Percentiles rank a stretch among this genome's conserved stretches.
phyloP scores from a whole-genome alignment of 1,284 basidiomycete species.

The Phylloporus gajari region DNA sequence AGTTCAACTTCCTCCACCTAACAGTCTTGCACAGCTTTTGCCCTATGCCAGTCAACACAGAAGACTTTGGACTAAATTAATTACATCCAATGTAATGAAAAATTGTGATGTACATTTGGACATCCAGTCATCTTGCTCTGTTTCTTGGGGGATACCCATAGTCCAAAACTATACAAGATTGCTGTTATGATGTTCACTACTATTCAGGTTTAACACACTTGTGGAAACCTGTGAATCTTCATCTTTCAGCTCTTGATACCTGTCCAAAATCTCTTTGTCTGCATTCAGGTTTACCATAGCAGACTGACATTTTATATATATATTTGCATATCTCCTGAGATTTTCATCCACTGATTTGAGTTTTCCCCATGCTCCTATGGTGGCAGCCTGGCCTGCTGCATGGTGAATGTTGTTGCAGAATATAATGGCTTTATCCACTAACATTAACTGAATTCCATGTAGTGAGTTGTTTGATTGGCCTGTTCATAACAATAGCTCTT shows the following conservation, averaged over 20 bases:
- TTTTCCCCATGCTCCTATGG: neutral
- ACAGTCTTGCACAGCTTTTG: neutral
- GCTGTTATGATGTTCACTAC: neutral
- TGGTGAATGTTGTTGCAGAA: neutral
- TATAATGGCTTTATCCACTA: neutral
- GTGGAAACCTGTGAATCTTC: neutral
- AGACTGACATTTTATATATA: neutral
- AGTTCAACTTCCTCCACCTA: neutral
- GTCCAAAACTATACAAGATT: constrained; percentile 2
- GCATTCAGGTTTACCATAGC: neutral
- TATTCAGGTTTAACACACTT: neutral
- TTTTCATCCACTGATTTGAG: neutral
- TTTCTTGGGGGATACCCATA: neutral
- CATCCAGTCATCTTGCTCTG: constrained; percentile 5
- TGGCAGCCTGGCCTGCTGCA: neutral
- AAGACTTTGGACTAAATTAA: too few relatives aligned
- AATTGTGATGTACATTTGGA: neutral
- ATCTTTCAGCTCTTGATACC: neutral
- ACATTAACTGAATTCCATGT: neutral
- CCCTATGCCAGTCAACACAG: neutral
- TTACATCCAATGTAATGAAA: too few relatives aligned
- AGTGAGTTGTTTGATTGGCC: constrained; percentile 6
- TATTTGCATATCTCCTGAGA: neutral
- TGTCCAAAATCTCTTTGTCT: neutral
- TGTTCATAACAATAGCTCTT: neutral